Evolutionary conservation across 768 basidiomycete species (phyloP).

Genomic region (Gyrodon lividus): DNA sequence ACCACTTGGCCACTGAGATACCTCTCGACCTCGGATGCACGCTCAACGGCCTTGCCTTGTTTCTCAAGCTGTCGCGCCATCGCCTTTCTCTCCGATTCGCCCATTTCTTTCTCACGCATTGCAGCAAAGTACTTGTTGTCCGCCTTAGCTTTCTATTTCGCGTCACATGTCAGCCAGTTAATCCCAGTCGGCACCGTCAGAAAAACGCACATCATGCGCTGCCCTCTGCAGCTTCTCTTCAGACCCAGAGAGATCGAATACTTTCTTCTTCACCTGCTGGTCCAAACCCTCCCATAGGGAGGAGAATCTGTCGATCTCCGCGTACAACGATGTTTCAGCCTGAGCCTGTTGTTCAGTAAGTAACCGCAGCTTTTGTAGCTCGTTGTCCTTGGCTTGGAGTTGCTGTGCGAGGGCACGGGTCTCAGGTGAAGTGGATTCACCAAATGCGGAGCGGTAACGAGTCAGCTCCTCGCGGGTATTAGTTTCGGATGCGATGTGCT

Average conservation of each 20-base stretch:
- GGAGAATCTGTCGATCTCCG: slow-evolving; percentile 84
- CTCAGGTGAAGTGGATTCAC: slow-evolving; percentile 55
- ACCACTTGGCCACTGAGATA: slow-evolving; percentile 60
- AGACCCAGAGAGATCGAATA: slow-evolving; percentile 71
- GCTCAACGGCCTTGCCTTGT: slow-evolving; percentile 64
- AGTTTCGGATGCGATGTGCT: slow-evolving; percentile 49
- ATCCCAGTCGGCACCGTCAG: not conserved
- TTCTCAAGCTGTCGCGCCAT: slow-evolving; percentile 55
- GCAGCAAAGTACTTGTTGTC: slow-evolving; percentile 93
- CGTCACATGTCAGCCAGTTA: not conserved
- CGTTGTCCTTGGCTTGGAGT: slow-evolving; percentile 66
- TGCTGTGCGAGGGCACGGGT: slow-evolving; percentile 47
- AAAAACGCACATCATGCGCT: slow-evolving; percentile 60
- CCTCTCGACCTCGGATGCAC: slow-evolving; percentile 62
- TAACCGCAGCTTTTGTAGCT: slow-evolving; percentile 59
- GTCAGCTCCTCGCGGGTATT: slow-evolving; percentile 54
- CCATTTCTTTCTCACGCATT: slow-evolving; percentile 85
- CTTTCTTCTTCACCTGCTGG: slow-evolving; percentile 76
- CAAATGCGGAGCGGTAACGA: slow-evolving; percentile 64
- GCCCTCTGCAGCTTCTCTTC: slow-evolving; percentile 73
- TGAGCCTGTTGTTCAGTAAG: slow-evolving; percentile 60
- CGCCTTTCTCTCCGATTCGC: slow-evolving; percentile 73
- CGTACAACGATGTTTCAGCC: slow-evolving; percentile 75
- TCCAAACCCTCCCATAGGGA: slow-evolving; percentile 85
- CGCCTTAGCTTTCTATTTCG: slow-evolving; percentile 82